These are phyloP conservation scores for Begonia peltatifolia DNA, from an alignment of 306 rosid genomes.

Conservation along the genomic window DNA sequence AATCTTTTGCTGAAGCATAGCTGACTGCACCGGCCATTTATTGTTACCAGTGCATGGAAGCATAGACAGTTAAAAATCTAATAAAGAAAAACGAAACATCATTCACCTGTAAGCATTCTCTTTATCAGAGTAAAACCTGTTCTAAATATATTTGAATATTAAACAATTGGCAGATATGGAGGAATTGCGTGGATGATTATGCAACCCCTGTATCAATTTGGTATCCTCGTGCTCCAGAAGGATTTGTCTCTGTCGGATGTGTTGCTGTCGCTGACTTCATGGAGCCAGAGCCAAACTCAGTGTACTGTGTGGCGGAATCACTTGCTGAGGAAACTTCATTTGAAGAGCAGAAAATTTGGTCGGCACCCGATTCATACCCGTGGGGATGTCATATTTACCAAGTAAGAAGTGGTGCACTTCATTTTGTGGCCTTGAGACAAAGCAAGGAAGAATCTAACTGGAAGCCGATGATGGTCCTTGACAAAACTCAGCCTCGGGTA, in stretches of 20 bases:
- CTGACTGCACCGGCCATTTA: too few species aligned
- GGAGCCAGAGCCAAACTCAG: conserved; percentile 68
- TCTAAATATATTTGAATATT: conserved; percentile 3
- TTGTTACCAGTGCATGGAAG: too few species aligned
- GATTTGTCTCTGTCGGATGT: conserved; percentile 79
- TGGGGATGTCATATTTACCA: conserved; percentile 89
- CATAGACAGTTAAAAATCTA: too few species aligned
- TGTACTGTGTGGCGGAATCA: conserved; percentile 58
- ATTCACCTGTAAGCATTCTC: too few species aligned
- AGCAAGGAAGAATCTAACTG: conserved; percentile 56
- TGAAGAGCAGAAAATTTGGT: conserved; percentile 83
- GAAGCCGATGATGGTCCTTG: conserved; percentile 65
- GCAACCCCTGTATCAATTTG: conserved; percentile 55
- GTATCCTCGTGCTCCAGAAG: conserved; percentile 94
- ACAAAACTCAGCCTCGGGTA: conserved; percentile 29
- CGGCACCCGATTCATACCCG: conserved; percentile 74
- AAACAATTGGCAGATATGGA: conserved; percentile 60
- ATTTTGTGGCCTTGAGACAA: conserved; percentile 67
- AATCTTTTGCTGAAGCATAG: too few species aligned
- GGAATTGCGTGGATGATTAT: conserved; percentile 79
- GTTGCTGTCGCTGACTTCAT: conserved; percentile 42
- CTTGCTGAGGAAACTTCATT: conserved; percentile 64
- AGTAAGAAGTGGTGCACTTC: conserved; percentile 80
- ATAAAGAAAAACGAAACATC: too few species aligned
- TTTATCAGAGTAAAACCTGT: too few species aligned